Evolutionary conservation across 306 rosid species (phyloP), one percentile per base, ranked within the genome.

Genomic region (Quercus bicolor): DNA sequence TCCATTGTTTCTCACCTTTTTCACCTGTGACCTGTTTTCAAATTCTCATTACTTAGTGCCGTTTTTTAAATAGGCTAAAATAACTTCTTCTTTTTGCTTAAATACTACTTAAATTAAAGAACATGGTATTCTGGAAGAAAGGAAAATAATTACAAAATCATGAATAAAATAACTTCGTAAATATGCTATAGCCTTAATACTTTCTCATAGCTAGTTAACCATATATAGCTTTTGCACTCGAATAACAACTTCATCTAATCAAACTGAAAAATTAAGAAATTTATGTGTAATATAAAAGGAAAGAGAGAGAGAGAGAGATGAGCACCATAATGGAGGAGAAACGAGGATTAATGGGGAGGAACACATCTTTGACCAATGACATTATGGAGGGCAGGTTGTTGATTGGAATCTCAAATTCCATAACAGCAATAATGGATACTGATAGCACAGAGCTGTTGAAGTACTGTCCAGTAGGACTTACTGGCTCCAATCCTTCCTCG

Each of bases 321-420:
- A 23, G 24, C 72, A 85, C 91, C 91, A 88, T 88, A 77, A 88
- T 70, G 29, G 91, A 88, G 72, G 87, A 82, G 79, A 88, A 85
- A 66, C 89, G 87, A 16, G 83, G 34, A 68, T 83, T 88, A 86
- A 88, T 82, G 12, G 91, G 89, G 45, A 87, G 90, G 48, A 88
- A 81, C 0, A 88, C 57, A 59, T 81, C 40, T 0, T 72, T 65
- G 68, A 88, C 83, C 7, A 81, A 28, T 2, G 87, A 62, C 1
- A 69, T 2, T 2, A 82, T 54, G 14, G 76, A 80, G 2, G 29
- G 5, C 64, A 1, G 23, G 18, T 78, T 79, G 71, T 79, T 37
- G 1, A 88, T 62, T 13, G 89, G 84, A 65, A 79, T 29, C 68
- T 83, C 80, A 83, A 14, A 54, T 74, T 88, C 89, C 37, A 83